Percentiles rank a stretch among this genome's conserved stretches.
phyloP scores from a whole-genome alignment of 345 rosid genomes.

The Reutealis trisperma region DNA sequence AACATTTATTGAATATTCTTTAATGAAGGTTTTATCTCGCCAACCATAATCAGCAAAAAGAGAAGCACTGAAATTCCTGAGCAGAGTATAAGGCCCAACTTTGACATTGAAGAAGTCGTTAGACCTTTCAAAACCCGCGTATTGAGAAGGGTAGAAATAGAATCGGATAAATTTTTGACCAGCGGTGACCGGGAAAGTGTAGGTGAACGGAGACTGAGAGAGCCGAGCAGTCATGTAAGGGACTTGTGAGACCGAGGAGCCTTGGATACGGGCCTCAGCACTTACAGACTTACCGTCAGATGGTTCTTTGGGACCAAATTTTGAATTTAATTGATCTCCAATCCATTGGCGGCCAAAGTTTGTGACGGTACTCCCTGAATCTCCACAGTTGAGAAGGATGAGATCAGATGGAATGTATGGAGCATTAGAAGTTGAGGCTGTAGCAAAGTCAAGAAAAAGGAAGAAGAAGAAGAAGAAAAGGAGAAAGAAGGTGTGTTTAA shows the following conservation, averaged over 20 bases:
- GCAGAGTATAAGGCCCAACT: conserved; percentile 31
- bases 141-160: conserved; percentile 26
- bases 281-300: background rate
- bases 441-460: too few species aligned
- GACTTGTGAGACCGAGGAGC: background rate
- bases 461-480: too few species aligned
- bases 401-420: conserved; percentile 2
- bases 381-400: conserved; percentile 17
- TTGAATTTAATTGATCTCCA: conserved; percentile 11
- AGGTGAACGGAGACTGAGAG: conserved; percentile 22
- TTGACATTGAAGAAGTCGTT: conserved; percentile 24
- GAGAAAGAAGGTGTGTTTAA: too few species aligned
- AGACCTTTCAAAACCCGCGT: background rate
- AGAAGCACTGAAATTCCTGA: conserved; percentile 33
- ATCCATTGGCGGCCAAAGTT: conserved; percentile 8
- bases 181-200: conserved; percentile 18
- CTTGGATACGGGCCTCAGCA: background rate
- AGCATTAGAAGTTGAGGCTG: too few species aligned
- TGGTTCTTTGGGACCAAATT: background rate
- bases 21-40: background rate
- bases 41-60: background rate
- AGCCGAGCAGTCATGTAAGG: conserved; percentile 37
- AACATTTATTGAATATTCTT: conserved; percentile 30
- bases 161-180: conserved; percentile 37
- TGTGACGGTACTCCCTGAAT: background rate